These are phyloP conservation scores for Kodamaea alishanica DNA, from an alignment of 1,139 yeast species.

Conservation along the genomic window DNA sequence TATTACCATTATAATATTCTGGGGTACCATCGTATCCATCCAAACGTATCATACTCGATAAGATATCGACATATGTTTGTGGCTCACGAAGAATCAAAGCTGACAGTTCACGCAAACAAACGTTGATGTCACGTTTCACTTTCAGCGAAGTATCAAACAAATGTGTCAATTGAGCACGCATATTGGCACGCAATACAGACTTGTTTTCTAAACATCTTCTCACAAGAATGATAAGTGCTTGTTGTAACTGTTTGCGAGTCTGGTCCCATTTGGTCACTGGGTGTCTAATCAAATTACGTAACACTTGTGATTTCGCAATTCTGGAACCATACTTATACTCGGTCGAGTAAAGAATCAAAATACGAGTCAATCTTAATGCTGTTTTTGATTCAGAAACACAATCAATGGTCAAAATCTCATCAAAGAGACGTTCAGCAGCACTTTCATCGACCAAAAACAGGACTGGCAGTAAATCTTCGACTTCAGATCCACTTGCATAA, in stretches of 20 bases:
- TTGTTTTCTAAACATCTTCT: conserved; percentile 70
- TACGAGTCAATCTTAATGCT: conserved; percentile 49
- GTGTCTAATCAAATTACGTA: conserved; percentile 18
- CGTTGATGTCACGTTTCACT: conserved; percentile 44
- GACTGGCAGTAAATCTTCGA: conserved; percentile 9
- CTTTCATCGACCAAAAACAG: conserved; percentile 24
- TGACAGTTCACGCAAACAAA: conserved; percentile 53
- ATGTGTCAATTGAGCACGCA: conserved; percentile 41
- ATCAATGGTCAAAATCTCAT: conserved; percentile 35
- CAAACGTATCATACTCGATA: conserved; percentile 48
- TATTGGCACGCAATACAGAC: conserved; percentile 45
- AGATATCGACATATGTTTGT: conserved; percentile 48
- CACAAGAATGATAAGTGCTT: conserved; percentile 40
- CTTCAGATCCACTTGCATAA: conserved; percentile 17
- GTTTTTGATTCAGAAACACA: conserved; percentile 41
- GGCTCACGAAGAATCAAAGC: conserved; percentile 61
- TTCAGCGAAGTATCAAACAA: conserved; percentile 28
- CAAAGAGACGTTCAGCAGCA: conserved; percentile 37
- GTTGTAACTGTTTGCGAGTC: conserved; percentile 9
- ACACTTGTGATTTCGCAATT: conserved; percentile 43
- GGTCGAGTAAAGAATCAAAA: conserved; percentile 52
- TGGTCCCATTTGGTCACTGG: conserved; percentile 12
- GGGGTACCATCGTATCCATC: conserved; percentile 44
- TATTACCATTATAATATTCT: conserved; percentile 11
- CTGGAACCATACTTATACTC: conserved; percentile 34